phyloP scores from a whole-genome alignment of 495 filamentous ascomycete species.

The Penicillium daleae region DNA sequence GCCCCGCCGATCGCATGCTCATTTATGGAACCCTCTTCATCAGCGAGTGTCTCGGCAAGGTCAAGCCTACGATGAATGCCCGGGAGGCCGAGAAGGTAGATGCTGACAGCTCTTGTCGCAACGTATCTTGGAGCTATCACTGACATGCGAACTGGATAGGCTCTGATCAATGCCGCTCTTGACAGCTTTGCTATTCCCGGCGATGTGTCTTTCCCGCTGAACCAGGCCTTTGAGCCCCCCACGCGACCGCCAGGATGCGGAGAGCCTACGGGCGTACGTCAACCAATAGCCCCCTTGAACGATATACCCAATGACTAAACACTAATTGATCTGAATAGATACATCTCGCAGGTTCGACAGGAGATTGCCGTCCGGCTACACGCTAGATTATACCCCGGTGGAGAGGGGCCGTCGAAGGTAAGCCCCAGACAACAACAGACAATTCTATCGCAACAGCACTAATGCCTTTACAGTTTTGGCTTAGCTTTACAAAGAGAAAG shows the following conservation, averaged over 20 bases:
- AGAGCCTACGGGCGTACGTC: slow-evolving; percentile 73
- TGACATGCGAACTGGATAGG: slow-evolving; percentile 40
- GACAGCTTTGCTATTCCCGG: slow-evolving; percentile 95
- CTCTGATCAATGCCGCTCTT: slow-evolving; percentile 70
- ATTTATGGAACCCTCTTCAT: slow-evolving; percentile 97
- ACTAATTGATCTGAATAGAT: slow-evolving; percentile 40
- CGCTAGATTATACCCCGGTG: slow-evolving; percentile 84
- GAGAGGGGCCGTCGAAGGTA: slow-evolving; percentile 82
- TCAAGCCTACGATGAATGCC: slow-evolving; percentile 69
- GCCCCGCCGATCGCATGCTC: slow-evolving; percentile 88
- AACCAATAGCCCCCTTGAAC: neutral
- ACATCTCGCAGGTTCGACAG: slow-evolving; percentile 89
- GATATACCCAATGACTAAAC: neutral
- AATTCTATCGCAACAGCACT: slow-evolving; percentile 1
- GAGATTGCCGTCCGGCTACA: slow-evolving; percentile 83
- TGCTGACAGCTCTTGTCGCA: neutral
- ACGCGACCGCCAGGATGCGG: slow-evolving; percentile 82
- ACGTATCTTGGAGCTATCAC: neutral
- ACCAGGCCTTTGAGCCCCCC: slow-evolving; percentile 85
- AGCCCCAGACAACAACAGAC: slow-evolving; percentile 20
- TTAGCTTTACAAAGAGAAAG: slow-evolving; percentile 97
- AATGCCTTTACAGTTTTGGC: slow-evolving; percentile 71
- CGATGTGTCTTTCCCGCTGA: slow-evolving; percentile 90
- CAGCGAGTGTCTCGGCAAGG: slow-evolving; percentile 82
- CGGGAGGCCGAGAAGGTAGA: slow-evolving; percentile 64